Percentiles rank a stretch among this genome's conserved stretches.
Conservation (phyloP, 805 yeast genomes). For the Candida ulmi region DNA sequence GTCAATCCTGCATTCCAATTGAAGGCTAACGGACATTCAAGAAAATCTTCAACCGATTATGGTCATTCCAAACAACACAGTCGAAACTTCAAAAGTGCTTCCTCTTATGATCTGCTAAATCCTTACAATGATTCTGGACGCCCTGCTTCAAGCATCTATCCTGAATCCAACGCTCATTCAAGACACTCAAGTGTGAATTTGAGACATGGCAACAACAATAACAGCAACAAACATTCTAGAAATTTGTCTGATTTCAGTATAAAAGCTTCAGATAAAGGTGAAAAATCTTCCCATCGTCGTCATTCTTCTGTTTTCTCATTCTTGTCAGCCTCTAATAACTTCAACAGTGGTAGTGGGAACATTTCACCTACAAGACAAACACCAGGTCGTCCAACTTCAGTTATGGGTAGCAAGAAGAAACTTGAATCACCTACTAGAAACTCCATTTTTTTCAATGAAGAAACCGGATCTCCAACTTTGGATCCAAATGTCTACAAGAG, state of each 20-base stretch:
- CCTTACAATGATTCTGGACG: constrained; percentile 23
- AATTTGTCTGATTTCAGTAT: constrained; percentile 37
- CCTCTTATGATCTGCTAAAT: constrained; percentile 28
- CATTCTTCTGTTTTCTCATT: constrained; percentile 58
- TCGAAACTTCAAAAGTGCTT: constrained; percentile 16
- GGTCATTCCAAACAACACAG: constrained; percentile 15
- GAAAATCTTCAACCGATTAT: constrained; percentile 9
- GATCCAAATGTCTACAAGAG: constrained; percentile 27
- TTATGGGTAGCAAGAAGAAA: constrained; percentile 12
- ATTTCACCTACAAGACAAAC: constrained; percentile 4
- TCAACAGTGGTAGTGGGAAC: constrained; percentile 1
- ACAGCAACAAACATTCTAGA: constrained; percentile 30
- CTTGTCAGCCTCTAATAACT: constrained; percentile 21
- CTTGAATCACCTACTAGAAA: constrained; percentile 5
- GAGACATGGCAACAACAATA: constrained; percentile 5
- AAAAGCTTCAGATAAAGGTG: constrained; percentile 14
- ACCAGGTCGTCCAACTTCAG: constrained; percentile 12
- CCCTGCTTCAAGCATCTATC: constrained; percentile 49
- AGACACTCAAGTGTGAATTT: constrained; percentile 29
- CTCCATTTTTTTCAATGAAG: constrained; percentile 1
- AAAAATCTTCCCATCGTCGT: constrained; percentile 45
- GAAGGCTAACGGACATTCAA: constrained; percentile 8
- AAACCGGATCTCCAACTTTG: constrained; percentile 3
- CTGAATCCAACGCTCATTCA: constrained; percentile 28
- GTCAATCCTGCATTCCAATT: constrained; percentile 6